phyloP scores from a whole-genome alignment of 257 asterid genomes.

The Nicotiana sylvestris region DNA sequence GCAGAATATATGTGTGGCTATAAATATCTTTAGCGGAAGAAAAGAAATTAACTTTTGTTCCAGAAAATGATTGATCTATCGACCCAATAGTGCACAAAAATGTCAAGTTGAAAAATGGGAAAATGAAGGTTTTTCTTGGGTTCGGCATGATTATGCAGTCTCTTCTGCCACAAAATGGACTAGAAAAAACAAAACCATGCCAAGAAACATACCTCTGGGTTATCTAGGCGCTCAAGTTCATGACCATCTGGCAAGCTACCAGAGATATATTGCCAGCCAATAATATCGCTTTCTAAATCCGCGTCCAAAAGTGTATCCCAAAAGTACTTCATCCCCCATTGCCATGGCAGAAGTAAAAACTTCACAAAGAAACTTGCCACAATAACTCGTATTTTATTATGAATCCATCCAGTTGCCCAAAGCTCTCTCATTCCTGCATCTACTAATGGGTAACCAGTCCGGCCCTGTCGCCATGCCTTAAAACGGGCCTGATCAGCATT shows the following conservation, averaged over 20 bases:
- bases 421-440: conserved; percentile 98
- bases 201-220: conserved; percentile 62
- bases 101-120: background rate
- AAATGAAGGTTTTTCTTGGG: background rate
- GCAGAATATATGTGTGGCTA: too few relatives aligned
- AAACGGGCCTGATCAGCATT: conserved; percentile 50
- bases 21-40: too few relatives aligned
- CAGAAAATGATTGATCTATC: too few relatives aligned
- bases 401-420: conserved; percentile 98
- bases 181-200: background rate
- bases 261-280: conserved; percentile 92
- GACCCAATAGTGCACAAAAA: background rate
- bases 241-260: conserved; percentile 96
- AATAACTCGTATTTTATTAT: conserved; percentile 72
- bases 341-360: conserved; percentile 87
- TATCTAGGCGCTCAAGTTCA: conserved; percentile 82
- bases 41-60: too few relatives aligned
- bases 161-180: background rate
- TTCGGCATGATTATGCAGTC: background rate
- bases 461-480: conserved; percentile 91
- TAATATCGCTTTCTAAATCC: conserved; percentile 81
- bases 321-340: conserved; percentile 96
- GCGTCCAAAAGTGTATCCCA: conserved; percentile 98
- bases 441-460: conserved; percentile 86
- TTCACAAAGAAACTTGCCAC: conserved; percentile 85